phyloP scores from a whole-genome alignment of 192 early-diverging fungal species.

The Mortierella antarctica region DNA sequence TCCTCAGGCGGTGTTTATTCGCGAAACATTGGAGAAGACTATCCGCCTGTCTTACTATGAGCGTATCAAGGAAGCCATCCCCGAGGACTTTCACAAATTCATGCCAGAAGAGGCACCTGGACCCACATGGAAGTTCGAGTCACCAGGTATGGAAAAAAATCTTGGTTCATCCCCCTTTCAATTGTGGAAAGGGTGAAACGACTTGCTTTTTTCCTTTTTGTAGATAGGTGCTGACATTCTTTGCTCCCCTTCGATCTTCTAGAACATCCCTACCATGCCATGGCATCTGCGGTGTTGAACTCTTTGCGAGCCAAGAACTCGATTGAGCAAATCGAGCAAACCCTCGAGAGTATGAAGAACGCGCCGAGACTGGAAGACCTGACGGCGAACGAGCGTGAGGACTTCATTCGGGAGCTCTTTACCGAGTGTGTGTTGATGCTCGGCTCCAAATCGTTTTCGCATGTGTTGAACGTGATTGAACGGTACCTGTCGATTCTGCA shows the following conservation, averaged over 20 bases:
- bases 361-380: constrained; percentile 38
- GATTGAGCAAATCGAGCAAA: constrained; percentile 58
- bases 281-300: constrained; percentile 56
- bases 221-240: background rate
- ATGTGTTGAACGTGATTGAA: constrained; percentile 92
- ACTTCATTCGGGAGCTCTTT: constrained; percentile 75
- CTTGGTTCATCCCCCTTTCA: background rate
- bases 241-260: background rate
- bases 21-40: constrained; percentile 88
- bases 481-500: constrained; percentile 76
- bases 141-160: constrained; percentile 46
- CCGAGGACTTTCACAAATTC: constrained; percentile 68
- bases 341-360: constrained; percentile 56
- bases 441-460: constrained; percentile 94
- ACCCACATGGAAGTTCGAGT: constrained; percentile 78
- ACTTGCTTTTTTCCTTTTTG: background rate
- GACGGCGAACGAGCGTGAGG: constrained; percentile 57
- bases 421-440: constrained; percentile 86
- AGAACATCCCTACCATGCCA: constrained; percentile 56
- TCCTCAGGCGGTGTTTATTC: constrained; percentile 78
- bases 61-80: constrained; percentile 82
- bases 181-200: background rate
- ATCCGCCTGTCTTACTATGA: constrained; percentile 92
- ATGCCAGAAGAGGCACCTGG: constrained; percentile 73
- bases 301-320: constrained; percentile 59